Evolutionary conservation across 257 asterid species (phyloP), one percentile per base, ranked within the genome.

Genomic region (Hygrophila difformis): DNA sequence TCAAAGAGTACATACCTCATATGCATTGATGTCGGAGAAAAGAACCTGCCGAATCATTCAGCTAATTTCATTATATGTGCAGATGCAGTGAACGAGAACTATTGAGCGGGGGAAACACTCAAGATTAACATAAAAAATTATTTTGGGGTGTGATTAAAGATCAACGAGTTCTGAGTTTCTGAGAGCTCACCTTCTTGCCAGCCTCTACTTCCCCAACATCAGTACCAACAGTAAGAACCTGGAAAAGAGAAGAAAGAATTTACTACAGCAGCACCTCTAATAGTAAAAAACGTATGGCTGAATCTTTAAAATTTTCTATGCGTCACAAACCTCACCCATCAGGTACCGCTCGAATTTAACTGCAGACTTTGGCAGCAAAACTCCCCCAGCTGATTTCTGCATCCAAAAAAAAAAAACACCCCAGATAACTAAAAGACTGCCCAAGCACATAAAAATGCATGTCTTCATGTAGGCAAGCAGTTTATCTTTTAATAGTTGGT

Each of bases 311-410:
- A 1, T 1, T 0, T 12, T 5, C 8, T n/a, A 8, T 8, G 39
- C 36, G 17, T 39, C 5, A 42, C 93, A 39, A 46, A 88, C 97
- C 93, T 88, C 96, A 56, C 97, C 96, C 75, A 79, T 47, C 28
- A 88, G 91, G 61, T 88, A 79, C 4, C 93, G 70, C 70, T 88
- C 97, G 22, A 84, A 84, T 57, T 81, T 81, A 39, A 88, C 96
- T 8, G 93, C 96, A 1, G 96, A 88, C 64, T 81, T 84, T 1
- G 95, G 94, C 35, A 88, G 79, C 72, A 84, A 73, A 33, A 88
- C 85, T 57, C 97, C 96, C 17, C 97, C 97, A 48, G 95, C 82
- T 49, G 97, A 88, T 75, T 81, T 88, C 97, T 88, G 80, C 62
- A 66, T 4, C 15, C 24, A 44, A 3, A 41, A 55, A 13, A 41